Evolutionary conservation across 129 eudicot genomes (phyloP).

Genomic region (Helianthus tuberosus): DNA sequence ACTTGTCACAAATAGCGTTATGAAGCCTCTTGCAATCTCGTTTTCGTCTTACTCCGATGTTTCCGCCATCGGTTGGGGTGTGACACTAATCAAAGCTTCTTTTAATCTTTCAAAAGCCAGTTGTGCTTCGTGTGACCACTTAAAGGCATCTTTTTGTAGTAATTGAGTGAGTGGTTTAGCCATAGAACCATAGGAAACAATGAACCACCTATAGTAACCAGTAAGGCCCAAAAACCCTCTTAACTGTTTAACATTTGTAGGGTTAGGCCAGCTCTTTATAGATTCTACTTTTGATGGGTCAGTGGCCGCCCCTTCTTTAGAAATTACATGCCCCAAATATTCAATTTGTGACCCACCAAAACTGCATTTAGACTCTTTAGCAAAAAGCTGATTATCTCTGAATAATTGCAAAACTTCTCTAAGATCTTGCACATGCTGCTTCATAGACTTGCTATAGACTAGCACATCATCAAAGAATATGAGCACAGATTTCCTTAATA

Average conservation of each 20-base stretch:
- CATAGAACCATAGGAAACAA: too few species aligned
- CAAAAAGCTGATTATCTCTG: background rate
- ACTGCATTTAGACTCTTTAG: background rate
- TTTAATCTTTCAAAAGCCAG: too few species aligned
- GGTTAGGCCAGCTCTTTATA: background rate
- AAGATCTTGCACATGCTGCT: background rate
- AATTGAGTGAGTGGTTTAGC: too few species aligned
- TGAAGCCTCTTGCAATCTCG: too few species aligned
- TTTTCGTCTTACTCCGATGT: too few species aligned
- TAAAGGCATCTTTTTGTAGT: too few species aligned
- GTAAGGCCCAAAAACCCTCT: background rate
- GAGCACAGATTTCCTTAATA: background rate
- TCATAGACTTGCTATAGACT: background rate
- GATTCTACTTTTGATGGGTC: background rate
- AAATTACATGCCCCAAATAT: background rate
- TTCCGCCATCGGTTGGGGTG: too few species aligned
- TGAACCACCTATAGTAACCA: background rate
- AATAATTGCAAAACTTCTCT: background rate
- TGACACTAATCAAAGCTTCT: too few species aligned
- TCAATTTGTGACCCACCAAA: background rate
- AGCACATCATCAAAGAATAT: background rate
- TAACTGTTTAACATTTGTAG: background rate
- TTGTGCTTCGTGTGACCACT: too few species aligned
- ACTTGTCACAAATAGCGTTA: too few species aligned
- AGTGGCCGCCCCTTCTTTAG: background rate